Conservation (phyloP, 192 early-diverging fungal species). For the Entophlyctis luteolus region DNA sequence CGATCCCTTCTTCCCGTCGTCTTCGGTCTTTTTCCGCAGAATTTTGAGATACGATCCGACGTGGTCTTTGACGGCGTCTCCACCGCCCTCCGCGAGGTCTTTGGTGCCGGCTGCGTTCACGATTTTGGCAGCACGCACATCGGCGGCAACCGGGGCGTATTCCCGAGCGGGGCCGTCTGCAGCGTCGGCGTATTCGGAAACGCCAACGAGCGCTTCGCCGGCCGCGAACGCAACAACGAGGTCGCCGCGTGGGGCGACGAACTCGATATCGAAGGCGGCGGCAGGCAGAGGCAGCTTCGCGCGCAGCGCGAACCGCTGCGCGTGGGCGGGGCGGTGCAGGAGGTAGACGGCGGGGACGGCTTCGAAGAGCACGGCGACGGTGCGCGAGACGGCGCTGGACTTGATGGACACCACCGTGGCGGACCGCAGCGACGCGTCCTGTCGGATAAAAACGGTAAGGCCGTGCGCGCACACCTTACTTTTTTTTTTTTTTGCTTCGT, state of each 20-base stretch:
- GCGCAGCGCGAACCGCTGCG: background rate
- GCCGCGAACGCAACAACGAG: slow-evolving; percentile 8
- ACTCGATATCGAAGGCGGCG: slow-evolving; percentile 15
- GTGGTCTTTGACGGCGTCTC: background rate
- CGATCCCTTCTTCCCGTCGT: background rate
- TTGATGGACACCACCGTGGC: slow-evolving; percentile 11
- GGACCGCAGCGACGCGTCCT: background rate
- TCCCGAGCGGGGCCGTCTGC: background rate
- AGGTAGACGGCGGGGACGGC: slow-evolving; percentile 3
- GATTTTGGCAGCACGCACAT: background rate
- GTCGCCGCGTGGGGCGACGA: background rate
- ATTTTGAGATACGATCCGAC: slow-evolving; percentile 1
- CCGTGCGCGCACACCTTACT: too few relatives aligned
- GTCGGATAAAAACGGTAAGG: background rate
- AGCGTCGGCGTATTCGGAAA: background rate
- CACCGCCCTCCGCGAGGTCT: background rate
- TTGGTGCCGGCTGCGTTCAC: background rate
- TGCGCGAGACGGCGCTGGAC: background rate
- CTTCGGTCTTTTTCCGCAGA: slow-evolving; percentile 18
- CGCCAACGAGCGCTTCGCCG: background rate
- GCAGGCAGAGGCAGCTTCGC: background rate
- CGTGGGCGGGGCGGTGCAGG: background rate
- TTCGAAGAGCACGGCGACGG: slow-evolving; percentile 10
- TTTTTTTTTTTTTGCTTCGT: background rate
- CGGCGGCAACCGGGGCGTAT: background rate